Evolutionary conservation across 2,329 filamentous ascomycete genomes (phyloP).

Genomic region (Aurifilum marmelostoma): DNA sequence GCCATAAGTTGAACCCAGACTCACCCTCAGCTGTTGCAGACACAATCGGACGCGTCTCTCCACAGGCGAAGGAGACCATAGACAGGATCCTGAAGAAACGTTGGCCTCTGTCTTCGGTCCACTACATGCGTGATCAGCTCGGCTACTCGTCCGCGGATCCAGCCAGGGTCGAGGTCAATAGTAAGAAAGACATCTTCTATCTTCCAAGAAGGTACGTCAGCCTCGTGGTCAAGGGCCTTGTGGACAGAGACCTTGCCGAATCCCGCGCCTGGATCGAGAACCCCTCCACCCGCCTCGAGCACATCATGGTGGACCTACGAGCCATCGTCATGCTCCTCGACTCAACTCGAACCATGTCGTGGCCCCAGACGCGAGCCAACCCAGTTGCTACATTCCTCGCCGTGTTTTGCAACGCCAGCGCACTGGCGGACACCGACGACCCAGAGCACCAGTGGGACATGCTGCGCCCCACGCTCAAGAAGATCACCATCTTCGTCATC

Average conservation of each 20-base stretch:
- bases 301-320: neutral
- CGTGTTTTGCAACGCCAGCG: neutral
- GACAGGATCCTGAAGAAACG: neutral
- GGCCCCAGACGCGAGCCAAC: neutral
- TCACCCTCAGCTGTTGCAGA: neutral
- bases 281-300: neutral
- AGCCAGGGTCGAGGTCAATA: neutral
- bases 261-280: neutral
- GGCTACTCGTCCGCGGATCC: too few relatives aligned
- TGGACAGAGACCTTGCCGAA: too few relatives aligned
- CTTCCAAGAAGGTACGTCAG: neutral
- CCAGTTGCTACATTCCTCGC: neutral
- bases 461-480: neutral
- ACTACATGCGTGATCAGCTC: neutral
- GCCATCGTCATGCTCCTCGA: neutral
- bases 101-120: neutral
- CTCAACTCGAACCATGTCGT: neutral
- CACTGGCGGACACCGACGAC: neutral
- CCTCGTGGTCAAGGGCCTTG: too few relatives aligned
- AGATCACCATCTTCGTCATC: neutral
- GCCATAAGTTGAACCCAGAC: neutral
- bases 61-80: neutral
- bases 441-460: neutral
- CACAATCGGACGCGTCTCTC: neutral
- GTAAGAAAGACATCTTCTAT: neutral